Evolutionary conservation across 202 grass and related monocot genomes (phyloP).

Genomic region (Saccharum hybrid): DNA sequence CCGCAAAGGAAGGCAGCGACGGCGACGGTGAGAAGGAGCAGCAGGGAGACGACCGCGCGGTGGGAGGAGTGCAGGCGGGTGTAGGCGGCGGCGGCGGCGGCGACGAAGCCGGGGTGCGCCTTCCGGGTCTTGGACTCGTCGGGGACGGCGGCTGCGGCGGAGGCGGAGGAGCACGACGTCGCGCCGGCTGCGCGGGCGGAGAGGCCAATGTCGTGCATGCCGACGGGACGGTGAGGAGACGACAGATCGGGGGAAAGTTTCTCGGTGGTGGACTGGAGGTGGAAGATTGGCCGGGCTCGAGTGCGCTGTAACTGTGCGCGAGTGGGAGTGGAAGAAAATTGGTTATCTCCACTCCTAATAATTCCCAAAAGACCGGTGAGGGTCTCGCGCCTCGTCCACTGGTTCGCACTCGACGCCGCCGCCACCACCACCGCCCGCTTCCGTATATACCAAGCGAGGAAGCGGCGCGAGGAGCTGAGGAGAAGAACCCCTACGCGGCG

Average conservation of each 20-base stretch:
- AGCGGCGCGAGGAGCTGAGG: too few species aligned
- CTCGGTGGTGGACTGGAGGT: not conserved
- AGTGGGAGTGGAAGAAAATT: not conserved
- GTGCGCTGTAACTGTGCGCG: not conserved
- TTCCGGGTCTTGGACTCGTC: conserved; percentile 74
- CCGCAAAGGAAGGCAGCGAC: conserved; percentile 49
- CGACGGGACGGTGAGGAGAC: not conserved
- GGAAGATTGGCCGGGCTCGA: not conserved
- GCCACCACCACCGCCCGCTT: not conserved
- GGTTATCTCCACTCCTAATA: not conserved
- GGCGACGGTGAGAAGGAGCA: conserved; percentile 59
- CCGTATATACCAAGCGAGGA: not conserved
- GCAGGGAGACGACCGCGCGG: conserved; percentile 33
- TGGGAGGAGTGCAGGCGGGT: conserved; percentile 44
- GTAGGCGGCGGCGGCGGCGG: conserved; percentile 47
- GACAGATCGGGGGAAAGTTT: not conserved
- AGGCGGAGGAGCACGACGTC: not conserved
- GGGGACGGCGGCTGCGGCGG: too few species aligned
- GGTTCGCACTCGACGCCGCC: not conserved
- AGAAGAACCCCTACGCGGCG: too few species aligned
- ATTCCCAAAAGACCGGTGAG: not conserved
- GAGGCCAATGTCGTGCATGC: conserved; percentile 52
- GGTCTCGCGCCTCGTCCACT: not conserved
- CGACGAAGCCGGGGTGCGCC: conserved; percentile 53
- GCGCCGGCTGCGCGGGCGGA: conserved; percentile 54